Conservation (phyloP, 768 basidiomycete genomes). For the Leccinellum albellum region DNA sequence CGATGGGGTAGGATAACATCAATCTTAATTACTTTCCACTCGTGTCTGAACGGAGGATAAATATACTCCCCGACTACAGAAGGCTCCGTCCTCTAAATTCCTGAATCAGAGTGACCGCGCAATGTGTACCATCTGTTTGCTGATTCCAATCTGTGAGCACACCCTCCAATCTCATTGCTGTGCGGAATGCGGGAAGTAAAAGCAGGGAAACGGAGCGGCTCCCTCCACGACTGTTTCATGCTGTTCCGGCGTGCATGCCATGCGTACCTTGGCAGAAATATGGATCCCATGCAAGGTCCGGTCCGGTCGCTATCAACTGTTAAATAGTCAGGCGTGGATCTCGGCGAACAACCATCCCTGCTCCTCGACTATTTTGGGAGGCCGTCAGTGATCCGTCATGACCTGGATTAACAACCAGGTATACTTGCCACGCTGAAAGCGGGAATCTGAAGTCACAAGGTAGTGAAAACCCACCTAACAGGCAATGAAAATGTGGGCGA, state of each 20-base stretch:
- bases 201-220: not conserved
- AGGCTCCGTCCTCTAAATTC: not conserved
- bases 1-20: not conserved
- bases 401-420: not conserved
- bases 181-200: not conserved
- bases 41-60: not conserved
- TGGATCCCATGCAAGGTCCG: not conserved
- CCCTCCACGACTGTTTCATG: not conserved
- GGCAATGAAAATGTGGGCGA: not conserved
- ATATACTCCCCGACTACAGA: not conserved
- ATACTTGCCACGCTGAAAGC: not conserved
- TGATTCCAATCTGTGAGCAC: not conserved
- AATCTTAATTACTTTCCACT: not conserved
- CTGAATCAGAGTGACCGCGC: not conserved
- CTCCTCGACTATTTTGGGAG: not conserved
- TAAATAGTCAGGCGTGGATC: conserved; percentile 1
- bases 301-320: not conserved
- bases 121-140: not conserved
- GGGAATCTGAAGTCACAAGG: not conserved
- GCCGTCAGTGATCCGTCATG: not conserved
- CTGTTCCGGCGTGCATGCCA: not conserved
- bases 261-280: not conserved
- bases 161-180: not conserved
- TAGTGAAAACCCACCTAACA: not conserved
- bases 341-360: conserved; percentile 5